Evolutionary conservation across 2,329 filamentous ascomycete species (phyloP).

Genomic region (Diaporthe australafricana): DNA sequence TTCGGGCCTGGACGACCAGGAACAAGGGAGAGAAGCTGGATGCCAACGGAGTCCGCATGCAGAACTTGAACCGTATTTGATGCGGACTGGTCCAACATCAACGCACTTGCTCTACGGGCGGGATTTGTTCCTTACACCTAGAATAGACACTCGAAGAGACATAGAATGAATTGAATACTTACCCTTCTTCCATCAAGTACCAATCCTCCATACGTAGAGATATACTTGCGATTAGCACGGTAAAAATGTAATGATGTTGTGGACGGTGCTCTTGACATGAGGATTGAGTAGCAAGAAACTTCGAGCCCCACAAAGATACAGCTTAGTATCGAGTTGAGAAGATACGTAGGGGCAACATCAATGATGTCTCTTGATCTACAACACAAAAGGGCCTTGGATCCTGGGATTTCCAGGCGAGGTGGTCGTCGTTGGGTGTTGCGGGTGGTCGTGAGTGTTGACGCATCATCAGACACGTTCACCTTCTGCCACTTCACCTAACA

Average conservation of each 20-base stretch:
- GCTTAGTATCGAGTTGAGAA: background rate
- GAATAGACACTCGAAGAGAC: background rate
- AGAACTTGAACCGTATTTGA: background rate
- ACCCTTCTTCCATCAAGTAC: background rate
- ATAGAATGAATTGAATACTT: background rate
- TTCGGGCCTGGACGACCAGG: background rate
- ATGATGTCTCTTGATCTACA: background rate
- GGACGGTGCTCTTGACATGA: background rate
- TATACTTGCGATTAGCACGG: background rate
- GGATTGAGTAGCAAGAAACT: background rate
- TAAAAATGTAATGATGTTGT: background rate
- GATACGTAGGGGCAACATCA: too few species aligned
- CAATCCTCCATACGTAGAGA: background rate
- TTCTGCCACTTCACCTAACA: constrained; percentile 7
- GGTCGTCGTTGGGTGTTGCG: too few species aligned
- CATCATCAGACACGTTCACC: background rate
- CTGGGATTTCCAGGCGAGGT: background rate
- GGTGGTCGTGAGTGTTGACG: background rate
- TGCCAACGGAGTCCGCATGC: background rate
- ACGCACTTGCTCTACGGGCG: background rate
- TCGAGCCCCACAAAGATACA: background rate
- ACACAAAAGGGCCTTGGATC: too few species aligned
- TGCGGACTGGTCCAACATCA: background rate
- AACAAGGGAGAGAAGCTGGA: background rate
- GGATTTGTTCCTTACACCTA: background rate